A percentile compares a stretch with the other conserved stretches of the same genome.
These are phyloP conservation scores for Suhomyces sp. DNA, from an alignment of 805 yeast genomes.

Conservation along the genomic window DNA sequence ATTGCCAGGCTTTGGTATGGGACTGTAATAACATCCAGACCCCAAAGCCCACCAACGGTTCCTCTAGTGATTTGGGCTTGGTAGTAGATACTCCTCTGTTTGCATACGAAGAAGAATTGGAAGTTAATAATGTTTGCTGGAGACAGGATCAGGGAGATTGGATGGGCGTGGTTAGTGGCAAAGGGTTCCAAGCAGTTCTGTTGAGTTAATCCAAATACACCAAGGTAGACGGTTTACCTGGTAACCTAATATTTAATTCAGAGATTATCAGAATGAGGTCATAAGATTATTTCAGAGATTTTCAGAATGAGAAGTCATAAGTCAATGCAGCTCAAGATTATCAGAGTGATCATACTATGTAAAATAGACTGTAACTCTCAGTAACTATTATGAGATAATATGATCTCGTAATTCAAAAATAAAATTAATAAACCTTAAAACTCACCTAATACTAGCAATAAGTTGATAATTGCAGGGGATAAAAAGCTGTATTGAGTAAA, in stretches of 20 bases:
- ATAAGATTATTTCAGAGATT: background rate
- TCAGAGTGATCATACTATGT: background rate
- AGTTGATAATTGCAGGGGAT: too few species aligned
- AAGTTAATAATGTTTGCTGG: conserved; percentile 80
- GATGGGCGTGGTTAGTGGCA: conserved; percentile 74
- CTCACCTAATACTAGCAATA: too few species aligned
- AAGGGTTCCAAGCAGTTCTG: conserved; percentile 60
- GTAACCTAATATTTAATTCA: background rate
- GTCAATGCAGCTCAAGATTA: too few species aligned
- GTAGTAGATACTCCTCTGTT: conserved; percentile 36
- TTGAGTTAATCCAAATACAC: background rate
- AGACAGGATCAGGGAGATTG: conserved; percentile 63
- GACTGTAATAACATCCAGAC: conserved; percentile 43
- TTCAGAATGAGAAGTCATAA: background rate
- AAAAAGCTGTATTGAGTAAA: too few species aligned
- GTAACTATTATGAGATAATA: too few species aligned
- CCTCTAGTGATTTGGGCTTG: conserved; percentile 9
- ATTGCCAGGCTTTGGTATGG: conserved; percentile 71
- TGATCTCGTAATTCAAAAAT: too few species aligned
- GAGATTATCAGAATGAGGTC: background rate
- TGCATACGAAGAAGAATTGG: conserved; percentile 61
- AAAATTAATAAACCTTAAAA: too few species aligned
- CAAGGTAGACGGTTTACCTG: too few species aligned
- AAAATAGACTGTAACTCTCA: too few species aligned
- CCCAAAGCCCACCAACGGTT: background rate